These are phyloP conservation scores for Chaetomium sp. DNA, from an alignment of 2,329 filamentous ascomycete genomes.

Conservation along the genomic window DNA sequence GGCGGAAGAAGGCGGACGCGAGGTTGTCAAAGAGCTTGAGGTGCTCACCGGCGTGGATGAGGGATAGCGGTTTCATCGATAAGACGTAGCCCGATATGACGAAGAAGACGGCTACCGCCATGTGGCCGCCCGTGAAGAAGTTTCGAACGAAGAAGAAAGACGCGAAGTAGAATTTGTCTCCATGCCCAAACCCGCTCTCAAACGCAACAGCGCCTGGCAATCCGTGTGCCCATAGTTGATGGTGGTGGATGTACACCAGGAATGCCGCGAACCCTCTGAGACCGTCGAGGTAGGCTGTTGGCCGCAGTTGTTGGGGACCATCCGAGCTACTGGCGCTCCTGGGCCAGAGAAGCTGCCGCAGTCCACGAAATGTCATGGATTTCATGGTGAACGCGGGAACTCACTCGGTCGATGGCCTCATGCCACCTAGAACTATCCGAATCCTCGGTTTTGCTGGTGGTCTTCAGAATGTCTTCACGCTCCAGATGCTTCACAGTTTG, in stretches of 20 bases:
- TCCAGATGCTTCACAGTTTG: neutral
- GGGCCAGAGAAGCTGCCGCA: conserved; percentile 31
- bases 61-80: conserved; percentile 50
- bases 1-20: conserved; percentile 51
- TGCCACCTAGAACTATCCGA: neutral
- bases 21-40: conserved; percentile 45
- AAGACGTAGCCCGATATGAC: conserved; percentile 55
- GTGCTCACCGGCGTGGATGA: conserved; percentile 49
- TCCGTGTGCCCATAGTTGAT: conserved; percentile 59
- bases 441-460: conserved; percentile 6
- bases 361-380: conserved; percentile 32
- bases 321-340: conserved; percentile 23
- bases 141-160: conserved; percentile 60
- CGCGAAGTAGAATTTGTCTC: conserved; percentile 52
- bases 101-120: conserved; percentile 59
- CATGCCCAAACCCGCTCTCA: conserved; percentile 57
- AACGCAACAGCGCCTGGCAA: conserved; percentile 42
- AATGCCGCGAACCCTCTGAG: conserved; percentile 67
- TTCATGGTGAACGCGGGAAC: conserved; percentile 23
- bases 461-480: conserved; percentile 29
- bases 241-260: conserved; percentile 65
- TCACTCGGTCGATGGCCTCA: neutral
- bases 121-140: conserved; percentile 64
- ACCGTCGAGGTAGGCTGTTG: conserved; percentile 66
- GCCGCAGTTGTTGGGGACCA: conserved; percentile 41